Base-by-base conservation (phyloP, 176 grass and related monocot genomes). In the Carex pumila region DNA sequence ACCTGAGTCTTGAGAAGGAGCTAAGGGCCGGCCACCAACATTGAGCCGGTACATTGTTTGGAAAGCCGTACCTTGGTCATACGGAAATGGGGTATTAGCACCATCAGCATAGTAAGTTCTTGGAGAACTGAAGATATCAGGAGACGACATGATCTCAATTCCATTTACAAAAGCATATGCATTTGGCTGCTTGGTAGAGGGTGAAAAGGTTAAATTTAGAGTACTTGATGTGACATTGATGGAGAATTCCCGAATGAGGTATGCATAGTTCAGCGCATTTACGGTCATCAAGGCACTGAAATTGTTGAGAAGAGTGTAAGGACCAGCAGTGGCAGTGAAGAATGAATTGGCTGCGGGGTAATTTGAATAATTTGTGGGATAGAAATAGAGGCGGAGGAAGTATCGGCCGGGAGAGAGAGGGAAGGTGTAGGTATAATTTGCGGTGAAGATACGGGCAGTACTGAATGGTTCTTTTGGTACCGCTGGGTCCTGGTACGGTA, bases 381-480 rank as follows among this genome's bases (percentile, higher is more conserved):
- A 97, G 36, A 97, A 97, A 87, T 97, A 88, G 71, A 97, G 92
- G 50, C 92, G 94, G 2, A 97, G 1, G n/a, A 92, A 97, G 64
- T 94, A 50, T 3, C 92, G 85, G 11, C 94, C 94, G 0, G 81
- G 31, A 17, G 1, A 73, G 12, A 97, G 80, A 13, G 81, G 77
- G 72, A 97, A 89, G 17, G 85, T 86, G 67, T 92, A 94, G 25
- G 94, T 91, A 85, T 91, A 94, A 3, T 81, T 80, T 58, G 84
- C 83, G 49, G 89, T 88, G 89, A 97, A 92, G 39, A 94, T 60
- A 17, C 90, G 88, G 8, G 90, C 86, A 7, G 59, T 88, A 79
- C 29, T 55, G 55, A 60, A 92, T 2, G 81, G 17, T 0, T 0
- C 2, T 17, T 66, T 31, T 15, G 87, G 90, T 22, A 91, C 75